phyloP scores from a whole-genome alignment of 225 moss, liverwort and hornwort species.

The Lunularia cruciata region DNA sequence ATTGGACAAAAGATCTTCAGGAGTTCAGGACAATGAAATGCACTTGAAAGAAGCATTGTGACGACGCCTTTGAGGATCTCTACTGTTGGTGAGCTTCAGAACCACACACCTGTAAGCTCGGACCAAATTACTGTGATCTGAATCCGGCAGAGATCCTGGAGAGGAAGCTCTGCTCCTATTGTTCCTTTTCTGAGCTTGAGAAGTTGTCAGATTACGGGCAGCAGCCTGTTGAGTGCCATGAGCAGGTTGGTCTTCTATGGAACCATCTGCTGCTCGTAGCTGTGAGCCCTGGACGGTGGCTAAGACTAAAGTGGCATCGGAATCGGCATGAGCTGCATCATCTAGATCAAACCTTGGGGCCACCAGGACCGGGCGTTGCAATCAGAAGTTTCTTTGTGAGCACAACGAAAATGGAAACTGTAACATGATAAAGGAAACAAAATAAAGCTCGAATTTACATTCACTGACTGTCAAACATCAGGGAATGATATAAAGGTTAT shows the following conservation, averaged over 20 bases:
- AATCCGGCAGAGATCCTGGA: slow-evolving; percentile 32
- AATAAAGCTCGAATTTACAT: too few species aligned
- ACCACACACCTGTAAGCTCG: slow-evolving; percentile 33
- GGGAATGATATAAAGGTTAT: neutral
- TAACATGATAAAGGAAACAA: too few species aligned
- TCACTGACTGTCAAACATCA: too few species aligned
- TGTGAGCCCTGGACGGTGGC: slow-evolving; percentile 86
- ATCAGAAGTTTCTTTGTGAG: slow-evolving; percentile 19
- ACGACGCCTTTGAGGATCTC: neutral
- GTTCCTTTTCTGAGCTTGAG: slow-evolving; percentile 26
- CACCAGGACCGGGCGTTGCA: slow-evolving; percentile 79
- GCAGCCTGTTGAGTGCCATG: slow-evolving; percentile 24
- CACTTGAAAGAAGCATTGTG: neutral
- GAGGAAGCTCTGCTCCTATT: slow-evolving; percentile 30
- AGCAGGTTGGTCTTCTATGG: slow-evolving; percentile 43
- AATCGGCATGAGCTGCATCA: slow-evolving; percentile 75
- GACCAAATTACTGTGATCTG: slow-evolving; percentile 44
- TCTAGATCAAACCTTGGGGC: slow-evolving; percentile 89
- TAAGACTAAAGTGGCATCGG: slow-evolving; percentile 85
- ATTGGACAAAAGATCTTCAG: too few species aligned
- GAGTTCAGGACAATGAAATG: too few species aligned
- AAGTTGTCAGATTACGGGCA: slow-evolving; percentile 13
- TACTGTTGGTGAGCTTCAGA: neutral
- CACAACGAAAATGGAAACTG: neutral
- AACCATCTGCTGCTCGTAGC: slow-evolving; percentile 57